Conservation (phyloP, 129 eudicot species). For the Flaveria linearis region DNA sequence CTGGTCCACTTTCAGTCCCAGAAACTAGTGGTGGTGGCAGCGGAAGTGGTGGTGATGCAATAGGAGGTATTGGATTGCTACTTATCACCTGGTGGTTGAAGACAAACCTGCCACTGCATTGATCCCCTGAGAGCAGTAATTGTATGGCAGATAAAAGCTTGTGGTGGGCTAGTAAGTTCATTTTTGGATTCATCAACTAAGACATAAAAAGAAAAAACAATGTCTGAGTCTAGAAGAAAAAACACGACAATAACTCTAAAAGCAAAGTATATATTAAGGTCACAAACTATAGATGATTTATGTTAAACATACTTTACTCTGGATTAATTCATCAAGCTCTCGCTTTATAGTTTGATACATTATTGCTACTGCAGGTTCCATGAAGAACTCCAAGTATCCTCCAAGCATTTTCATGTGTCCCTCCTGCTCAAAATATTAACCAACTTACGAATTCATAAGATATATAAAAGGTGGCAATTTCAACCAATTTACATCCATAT, state of each 20-base stretch:
- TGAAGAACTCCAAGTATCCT: conserved; percentile 84
- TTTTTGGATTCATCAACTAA: conserved; percentile 66
- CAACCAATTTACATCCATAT: not conserved
- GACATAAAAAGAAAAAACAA: conserved; percentile 5
- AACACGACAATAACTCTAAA: not conserved
- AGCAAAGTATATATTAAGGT: not conserved
- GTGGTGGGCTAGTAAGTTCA: conserved; percentile 58
- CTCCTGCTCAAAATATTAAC: conserved; percentile 40
- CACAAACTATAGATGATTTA: not conserved
- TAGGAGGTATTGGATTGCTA: conserved; percentile 36
- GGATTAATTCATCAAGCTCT: conserved; percentile 75
- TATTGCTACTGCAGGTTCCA: conserved; percentile 60
- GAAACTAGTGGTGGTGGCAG: conserved; percentile 35
- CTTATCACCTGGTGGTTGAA: conserved; percentile 44
- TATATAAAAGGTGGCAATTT: not conserved
- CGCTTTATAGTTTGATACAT: conserved; percentile 56
- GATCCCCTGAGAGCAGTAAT: conserved; percentile 64
- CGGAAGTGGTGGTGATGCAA: conserved; percentile 18
- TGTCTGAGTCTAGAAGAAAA: not conserved
- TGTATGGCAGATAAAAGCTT: conserved; percentile 66
- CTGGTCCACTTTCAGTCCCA: conserved; percentile 65
- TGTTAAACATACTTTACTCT: conserved; percentile 49
- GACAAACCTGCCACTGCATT: conserved; percentile 64
- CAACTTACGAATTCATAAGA: not conserved
- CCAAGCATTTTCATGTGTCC: conserved; percentile 87